Conservation (phyloP, 192 early-diverging fungal genomes). For the Entophlyctis luteolus region DNA sequence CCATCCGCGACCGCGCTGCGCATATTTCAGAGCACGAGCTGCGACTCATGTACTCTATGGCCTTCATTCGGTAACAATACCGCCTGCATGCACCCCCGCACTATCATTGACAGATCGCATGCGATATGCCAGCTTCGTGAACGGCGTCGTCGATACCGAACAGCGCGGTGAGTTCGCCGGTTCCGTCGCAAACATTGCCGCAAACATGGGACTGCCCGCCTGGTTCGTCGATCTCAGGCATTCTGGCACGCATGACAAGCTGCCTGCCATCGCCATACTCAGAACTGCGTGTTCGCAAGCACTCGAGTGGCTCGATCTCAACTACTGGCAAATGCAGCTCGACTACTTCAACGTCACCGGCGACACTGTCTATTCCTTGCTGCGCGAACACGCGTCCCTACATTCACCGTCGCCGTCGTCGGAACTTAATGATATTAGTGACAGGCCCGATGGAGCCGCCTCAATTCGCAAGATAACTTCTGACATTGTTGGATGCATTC, state of each 20-base stretch:
- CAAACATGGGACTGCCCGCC: slow-evolving; percentile 46
- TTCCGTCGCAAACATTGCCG: slow-evolving; percentile 44
- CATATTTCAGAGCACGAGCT: slow-evolving; percentile 47
- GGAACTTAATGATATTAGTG: not conserved
- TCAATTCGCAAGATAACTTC: not conserved
- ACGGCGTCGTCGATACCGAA: slow-evolving; percentile 49
- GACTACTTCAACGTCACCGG: slow-evolving; percentile 33
- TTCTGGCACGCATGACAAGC: slow-evolving; percentile 49
- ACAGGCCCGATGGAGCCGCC: not conserved
- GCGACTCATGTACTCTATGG: slow-evolving; percentile 46
- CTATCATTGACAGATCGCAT: not conserved
- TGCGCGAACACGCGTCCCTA: too few relatives aligned
- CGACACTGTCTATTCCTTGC: slow-evolving; percentile 11
- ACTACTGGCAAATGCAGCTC: slow-evolving; percentile 48
- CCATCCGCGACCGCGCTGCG: slow-evolving; percentile 46
- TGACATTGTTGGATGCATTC: not conserved
- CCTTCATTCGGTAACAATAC: slow-evolving; percentile 41
- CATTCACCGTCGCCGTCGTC: too few relatives aligned
- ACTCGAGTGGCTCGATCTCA: slow-evolving; percentile 45
- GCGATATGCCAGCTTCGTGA: slow-evolving; percentile 49
- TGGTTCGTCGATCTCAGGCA: slow-evolving; percentile 63
- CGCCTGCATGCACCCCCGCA: not conserved
- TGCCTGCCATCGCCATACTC: slow-evolving; percentile 45
- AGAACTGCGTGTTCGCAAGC: slow-evolving; percentile 41
- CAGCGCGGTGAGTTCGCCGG: slow-evolving; percentile 50